Evolutionary conservation across 176 grass and related monocot species (phyloP), one percentile per base, ranked within the genome.

Genomic region (Aegilops speltoides): DNA sequence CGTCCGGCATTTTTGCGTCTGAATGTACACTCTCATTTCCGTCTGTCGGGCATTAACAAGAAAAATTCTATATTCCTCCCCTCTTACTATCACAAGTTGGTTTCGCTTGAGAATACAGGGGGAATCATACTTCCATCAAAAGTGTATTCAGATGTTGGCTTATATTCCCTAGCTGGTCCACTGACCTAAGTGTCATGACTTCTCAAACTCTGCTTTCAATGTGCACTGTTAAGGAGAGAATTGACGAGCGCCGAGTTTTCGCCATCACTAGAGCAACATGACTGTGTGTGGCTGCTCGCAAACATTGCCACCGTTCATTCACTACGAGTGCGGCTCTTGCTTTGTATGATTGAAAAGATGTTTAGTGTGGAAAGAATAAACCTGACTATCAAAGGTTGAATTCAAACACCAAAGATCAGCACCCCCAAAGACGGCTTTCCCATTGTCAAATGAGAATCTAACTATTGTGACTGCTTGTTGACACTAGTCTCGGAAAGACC

Each of bases 21-120:
- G 2, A 4, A 78, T 48, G 64, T 79, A 41, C 19, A 68, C 33
- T 10, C 45, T 68, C 46, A 11, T 90, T 73, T 63, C 8, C 43
- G 75, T 12, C 0, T 87, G 85, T 80, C 67, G 45, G 85, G 80
- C 85, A 87, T 84, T 87, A 84, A 23, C 75, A 66, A 36, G 85
- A 48, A 84, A 83, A 87, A 79, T 75, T 16, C 20, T n/a, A 81
- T 71, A 79, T 74, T 83, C 75, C 34, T 25, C 41, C 29, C 73
- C 1, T 40, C 23, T 63, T 68, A 31, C 36, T 5, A 20, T 56
- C 65, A 65, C 15, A 15, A 29, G 79, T 23, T 79, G 56, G 31
- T 82, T 71, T 86, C 64, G 20, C 50, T 78, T 14, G 83, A 78
- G 22, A 85, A 77, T 77, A 50, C 74, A 54, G 6, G 0, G 43